Base-by-base conservation (phyloP, 2,329 filamentous ascomycete species). In the Xylariaceae sp. region DNA sequence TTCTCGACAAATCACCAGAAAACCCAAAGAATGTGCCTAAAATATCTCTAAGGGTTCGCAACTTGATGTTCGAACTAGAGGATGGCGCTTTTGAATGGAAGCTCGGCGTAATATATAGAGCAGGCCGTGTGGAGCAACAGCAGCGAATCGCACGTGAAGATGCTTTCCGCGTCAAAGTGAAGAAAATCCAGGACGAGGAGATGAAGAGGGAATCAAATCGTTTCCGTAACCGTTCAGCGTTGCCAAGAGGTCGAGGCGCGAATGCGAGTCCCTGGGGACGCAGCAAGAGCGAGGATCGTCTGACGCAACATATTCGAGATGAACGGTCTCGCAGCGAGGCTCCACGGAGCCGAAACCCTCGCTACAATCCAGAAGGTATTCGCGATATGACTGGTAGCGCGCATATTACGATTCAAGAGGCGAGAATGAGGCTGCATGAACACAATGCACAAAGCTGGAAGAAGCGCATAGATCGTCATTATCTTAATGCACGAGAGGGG, bases 61-160 rank as follows among this genome's bases (percentile, higher is more conserved):
- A 90, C 4, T 80, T 99, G 21, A 77, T 96, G 2, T 94, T 99
- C 57, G 94, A 98, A 69, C 81, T 99, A 31, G 95, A 99, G 75
- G 95, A 99, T 71, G 94, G 95, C 46, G 89, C 91, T 0, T 99
- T 99, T 68, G 95, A 99, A 73, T 99, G 93, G 91, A 98, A 97
- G 71, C 79, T 99, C 8, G 92, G 93, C 14, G 87, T 92, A 69
- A 99, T 99, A 48, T 99, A 98, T 73, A 87, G 94, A 28, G 86
- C 91, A 41, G 95, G 96, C 0, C 82, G 94, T 17, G 79, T 93
- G 53, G 95, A 99, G 73, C 94, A 98, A 74, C 88, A 89, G 71
- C 95, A 98, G 73, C 85, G 95, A 17, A 78, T 96, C 52, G 93
- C 94, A 4, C 87, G 95, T 39, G 92, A 96, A 72, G 92, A 96